phyloP scores from a whole-genome alignment of 2,329 filamentous ascomycete species.

The Epichloe festucae region DNA sequence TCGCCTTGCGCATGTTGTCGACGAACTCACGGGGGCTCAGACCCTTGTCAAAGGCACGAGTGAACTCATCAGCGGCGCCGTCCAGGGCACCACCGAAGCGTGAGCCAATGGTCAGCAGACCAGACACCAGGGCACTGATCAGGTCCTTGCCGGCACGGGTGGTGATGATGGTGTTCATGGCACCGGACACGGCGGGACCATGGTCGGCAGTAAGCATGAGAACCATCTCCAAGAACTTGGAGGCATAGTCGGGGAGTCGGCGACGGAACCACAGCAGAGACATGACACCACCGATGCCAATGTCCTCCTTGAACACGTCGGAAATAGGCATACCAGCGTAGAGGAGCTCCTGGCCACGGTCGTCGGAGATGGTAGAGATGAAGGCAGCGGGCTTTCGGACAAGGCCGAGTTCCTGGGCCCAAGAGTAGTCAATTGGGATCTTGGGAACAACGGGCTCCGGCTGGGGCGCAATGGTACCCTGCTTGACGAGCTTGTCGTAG shows the following conservation, averaged over 20 bases:
- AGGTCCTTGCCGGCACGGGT: conserved; percentile 98
- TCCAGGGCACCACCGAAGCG: conserved; percentile 98
- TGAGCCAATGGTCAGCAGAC: conserved; percentile 95
- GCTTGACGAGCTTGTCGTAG: conserved; percentile 77
- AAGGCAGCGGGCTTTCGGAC: conserved; percentile 99
- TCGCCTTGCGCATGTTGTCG: conserved; percentile 97
- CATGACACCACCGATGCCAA: conserved; percentile 99
- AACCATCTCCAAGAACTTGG: conserved; percentile 99
- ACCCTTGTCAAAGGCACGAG: conserved; percentile 94
- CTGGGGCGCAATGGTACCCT: conserved; percentile 74
- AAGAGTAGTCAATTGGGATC: conserved; percentile 99
- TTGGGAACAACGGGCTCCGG: conserved; percentile 89
- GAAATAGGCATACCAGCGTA: conserved; percentile 99
- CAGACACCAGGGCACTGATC: conserved; percentile 86
- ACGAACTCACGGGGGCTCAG: conserved; percentile 98
- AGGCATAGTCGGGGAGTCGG: conserved; percentile 87
- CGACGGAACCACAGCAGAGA: conserved; percentile 99
- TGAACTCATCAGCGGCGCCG: conserved; percentile 96
- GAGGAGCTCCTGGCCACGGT: conserved; percentile 97
- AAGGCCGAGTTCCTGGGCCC: conserved; percentile 97
- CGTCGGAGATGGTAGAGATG: conserved; percentile 99
- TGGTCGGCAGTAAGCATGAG: conserved; percentile 99
- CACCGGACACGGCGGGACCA: conserved; percentile 96
- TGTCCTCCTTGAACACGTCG: conserved; percentile 98
- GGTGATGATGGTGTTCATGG: conserved; percentile 99